Conservation (phyloP, 2,329 filamentous ascomycete genomes). For the Phaeomoniella chlamydospora region DNA sequence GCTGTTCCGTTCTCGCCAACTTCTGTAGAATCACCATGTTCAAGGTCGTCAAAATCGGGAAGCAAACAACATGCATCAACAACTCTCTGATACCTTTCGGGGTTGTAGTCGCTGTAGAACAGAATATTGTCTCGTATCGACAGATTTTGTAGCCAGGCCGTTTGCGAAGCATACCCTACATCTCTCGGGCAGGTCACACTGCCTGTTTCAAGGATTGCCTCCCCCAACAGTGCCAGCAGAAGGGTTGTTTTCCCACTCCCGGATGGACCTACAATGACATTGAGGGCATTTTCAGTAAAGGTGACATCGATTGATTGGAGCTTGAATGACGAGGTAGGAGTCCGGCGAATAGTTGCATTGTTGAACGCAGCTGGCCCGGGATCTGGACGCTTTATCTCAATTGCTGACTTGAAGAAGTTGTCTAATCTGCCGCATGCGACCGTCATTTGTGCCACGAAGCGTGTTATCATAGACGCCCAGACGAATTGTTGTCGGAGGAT, state of each 20-base stretch:
- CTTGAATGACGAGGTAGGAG: constrained; percentile 34
- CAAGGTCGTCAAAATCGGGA: constrained; percentile 41
- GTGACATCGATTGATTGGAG: constrained; percentile 25
- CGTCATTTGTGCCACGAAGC: constrained; percentile 25
- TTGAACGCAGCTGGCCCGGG: constrained; percentile 33
- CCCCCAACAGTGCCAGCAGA: constrained; percentile 18
- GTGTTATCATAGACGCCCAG: constrained; percentile 32
- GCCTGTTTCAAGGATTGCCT: constrained; percentile 13
- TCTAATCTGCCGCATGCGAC: constrained; percentile 39
- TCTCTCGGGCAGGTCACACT: constrained; percentile 29
- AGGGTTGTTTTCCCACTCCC: constrained; percentile 45
- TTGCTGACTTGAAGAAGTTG: constrained; percentile 37
- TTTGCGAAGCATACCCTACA: constrained; percentile 44
- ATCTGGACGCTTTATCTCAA: constrained; percentile 33
- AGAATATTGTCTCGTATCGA: constrained; percentile 51
- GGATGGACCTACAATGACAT: constrained; percentile 39
- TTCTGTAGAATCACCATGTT: constrained; percentile 41
- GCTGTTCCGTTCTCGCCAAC: constrained; percentile 50
- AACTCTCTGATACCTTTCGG: constrained; percentile 41
- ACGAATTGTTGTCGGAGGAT: constrained; percentile 38
- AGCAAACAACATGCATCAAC: constrained; percentile 46
- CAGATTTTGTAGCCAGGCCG: constrained; percentile 52
- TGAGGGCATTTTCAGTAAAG: constrained; percentile 40
- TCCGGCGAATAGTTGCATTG: constrained; percentile 34
- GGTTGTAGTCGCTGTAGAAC: constrained; percentile 43